phyloP scores from a whole-genome alignment of 2,329 filamentous ascomycete species.

The Ophiostoma sp. region DNA sequence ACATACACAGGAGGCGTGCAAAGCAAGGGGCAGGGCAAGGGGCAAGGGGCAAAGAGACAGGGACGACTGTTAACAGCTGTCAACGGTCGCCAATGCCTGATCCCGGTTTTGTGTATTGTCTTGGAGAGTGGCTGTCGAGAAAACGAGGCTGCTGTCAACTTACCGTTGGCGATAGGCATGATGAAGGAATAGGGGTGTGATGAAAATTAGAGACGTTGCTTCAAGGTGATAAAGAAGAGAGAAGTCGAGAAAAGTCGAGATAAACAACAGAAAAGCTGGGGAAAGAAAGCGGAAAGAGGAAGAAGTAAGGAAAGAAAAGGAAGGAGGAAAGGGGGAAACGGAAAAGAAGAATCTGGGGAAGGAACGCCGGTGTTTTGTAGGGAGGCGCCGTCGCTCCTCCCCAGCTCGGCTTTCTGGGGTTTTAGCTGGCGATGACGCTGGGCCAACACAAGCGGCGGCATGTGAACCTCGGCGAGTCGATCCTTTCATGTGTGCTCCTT shows the following conservation, averaged over 20 bases:
- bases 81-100: background rate
- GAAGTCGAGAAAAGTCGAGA: background rate
- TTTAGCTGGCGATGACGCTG: slow-evolving; percentile 22
- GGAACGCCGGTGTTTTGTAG: slow-evolving; percentile 17
- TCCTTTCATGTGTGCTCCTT: slow-evolving; percentile 21
- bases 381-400: slow-evolving; percentile 8
- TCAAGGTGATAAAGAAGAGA: background rate
- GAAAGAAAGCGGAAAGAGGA: background rate
- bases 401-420: slow-evolving; percentile 22
- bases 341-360: slow-evolving; percentile 20
- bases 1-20: background rate
- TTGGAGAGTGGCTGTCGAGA: background rate
- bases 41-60: background rate
- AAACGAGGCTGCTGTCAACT: background rate
- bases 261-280: background rate
- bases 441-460: slow-evolving; percentile 16
- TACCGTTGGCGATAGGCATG: slow-evolving; percentile 23
- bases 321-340: background rate
- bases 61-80: background rate
- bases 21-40: background rate
- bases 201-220: background rate
- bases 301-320: background rate
- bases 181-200: slow-evolving; percentile 15
- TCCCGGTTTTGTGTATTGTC: background rate
- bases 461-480: slow-evolving; percentile 24